A percentile compares a stretch with the other conserved stretches of the same genome.
Conservation (phyloP, 257 asterid species). For the Eustoma russellianum region DNA sequence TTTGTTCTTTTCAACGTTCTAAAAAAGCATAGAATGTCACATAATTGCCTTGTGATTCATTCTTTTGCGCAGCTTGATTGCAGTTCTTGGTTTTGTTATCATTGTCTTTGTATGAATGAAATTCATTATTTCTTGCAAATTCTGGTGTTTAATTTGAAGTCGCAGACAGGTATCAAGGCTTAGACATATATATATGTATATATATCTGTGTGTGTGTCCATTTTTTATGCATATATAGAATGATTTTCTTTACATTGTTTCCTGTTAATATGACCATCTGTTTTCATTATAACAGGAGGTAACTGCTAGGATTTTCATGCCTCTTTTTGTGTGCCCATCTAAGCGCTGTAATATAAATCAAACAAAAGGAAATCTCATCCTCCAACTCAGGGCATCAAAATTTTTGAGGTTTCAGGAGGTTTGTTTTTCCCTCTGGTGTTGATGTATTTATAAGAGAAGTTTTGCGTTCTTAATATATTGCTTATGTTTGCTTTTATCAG, state of each 20-base stretch:
- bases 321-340: conserved; percentile 85
- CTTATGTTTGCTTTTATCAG: conserved; percentile 33
- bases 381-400: conserved; percentile 91
- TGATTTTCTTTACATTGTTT: neutral
- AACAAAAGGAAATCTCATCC: conserved; percentile 79
- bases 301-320: conserved; percentile 86
- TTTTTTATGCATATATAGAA: neutral
- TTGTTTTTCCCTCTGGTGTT: conserved; percentile 15
- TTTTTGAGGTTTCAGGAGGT: conserved; percentile 97
- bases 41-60: too few species aligned
- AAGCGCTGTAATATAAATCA: conserved; percentile 50
- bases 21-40: too few species aligned
- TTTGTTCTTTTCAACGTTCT: too few species aligned
- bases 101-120: neutral
- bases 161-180: too few species aligned
- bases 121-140: neutral
- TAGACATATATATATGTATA: too few species aligned
- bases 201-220: too few species aligned
- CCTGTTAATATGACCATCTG: neutral
- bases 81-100: neutral
- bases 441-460: neutral
- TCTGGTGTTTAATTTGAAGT: neutral
- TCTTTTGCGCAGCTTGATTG: neutral
- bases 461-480: neutral
- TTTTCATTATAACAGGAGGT: conserved; percentile 55